phyloP scores from a whole-genome alignment of 805 yeast species.

The Blastobotrys muscicola region DNA sequence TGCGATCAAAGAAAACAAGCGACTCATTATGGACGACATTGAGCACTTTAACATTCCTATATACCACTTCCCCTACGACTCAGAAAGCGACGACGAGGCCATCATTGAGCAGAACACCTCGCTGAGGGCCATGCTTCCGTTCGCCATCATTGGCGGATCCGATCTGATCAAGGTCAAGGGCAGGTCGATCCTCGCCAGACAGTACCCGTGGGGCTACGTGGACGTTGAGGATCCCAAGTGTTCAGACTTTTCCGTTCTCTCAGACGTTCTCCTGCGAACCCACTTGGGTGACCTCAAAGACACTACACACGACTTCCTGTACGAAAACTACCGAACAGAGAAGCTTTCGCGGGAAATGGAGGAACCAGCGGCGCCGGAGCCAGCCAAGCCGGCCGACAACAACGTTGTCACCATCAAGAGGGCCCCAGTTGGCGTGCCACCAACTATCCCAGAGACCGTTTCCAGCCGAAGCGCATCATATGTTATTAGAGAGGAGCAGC shows the following conservation, averaged over 20 bases:
- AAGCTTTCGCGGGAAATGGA: constrained; percentile 57
- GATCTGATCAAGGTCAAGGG: constrained; percentile 38
- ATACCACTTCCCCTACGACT: constrained; percentile 63
- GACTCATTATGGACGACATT: constrained; percentile 67
- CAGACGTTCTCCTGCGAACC: constrained; percentile 70
- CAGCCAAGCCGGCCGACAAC: background rate
- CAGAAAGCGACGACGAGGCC: constrained; percentile 36
- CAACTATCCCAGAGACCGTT: constrained; percentile 11
- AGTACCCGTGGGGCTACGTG: constrained; percentile 53
- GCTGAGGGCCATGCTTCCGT: constrained; percentile 44
- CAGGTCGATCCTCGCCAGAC: constrained; percentile 35
- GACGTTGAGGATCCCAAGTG: constrained; percentile 61
- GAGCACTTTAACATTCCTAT: constrained; percentile 60
- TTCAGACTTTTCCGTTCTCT: constrained; percentile 71
- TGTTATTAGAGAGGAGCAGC: constrained; percentile 75
- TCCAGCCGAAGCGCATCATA: constrained; percentile 34
- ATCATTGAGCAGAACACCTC: constrained; percentile 23
- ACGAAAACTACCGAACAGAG: constrained; percentile 85
- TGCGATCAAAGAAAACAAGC: constrained; percentile 51
- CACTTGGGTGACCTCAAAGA: constrained; percentile 86
- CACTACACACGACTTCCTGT: constrained; percentile 73
- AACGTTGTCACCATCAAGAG: constrained; percentile 7
- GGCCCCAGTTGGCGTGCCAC: constrained; percentile 4
- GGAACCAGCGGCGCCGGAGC: constrained; percentile 1
- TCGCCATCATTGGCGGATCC: constrained; percentile 56